Base-by-base conservation (phyloP, 768 basidiomycete genomes). In the Russula ochroleuca region DNA sequence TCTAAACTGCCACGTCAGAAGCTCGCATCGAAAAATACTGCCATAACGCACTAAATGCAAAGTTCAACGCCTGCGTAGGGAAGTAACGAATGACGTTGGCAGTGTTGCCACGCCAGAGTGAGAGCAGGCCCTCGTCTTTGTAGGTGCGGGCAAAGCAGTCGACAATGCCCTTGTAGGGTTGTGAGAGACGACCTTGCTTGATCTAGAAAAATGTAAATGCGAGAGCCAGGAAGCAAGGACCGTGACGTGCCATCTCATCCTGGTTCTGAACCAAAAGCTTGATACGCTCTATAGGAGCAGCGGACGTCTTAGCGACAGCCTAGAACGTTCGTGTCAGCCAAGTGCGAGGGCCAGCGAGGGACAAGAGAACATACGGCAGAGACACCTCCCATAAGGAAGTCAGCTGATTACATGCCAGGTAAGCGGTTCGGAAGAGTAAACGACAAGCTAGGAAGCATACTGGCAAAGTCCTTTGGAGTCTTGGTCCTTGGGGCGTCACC, bases 11-110 rank as follows among this genome's bases (percentile, higher is more conserved):
- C 63, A 67, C 60, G 67, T 69, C n/a, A 73, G 71, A 61, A 57
- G 2, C 5, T 6, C 14, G 19, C 58, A 2, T 40, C 21, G 14
- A 52, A 7, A 35, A 17, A 45, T n/a, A 40, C 0, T 50, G 1
- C 25, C 63, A 54, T 70, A 47, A 85, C 94, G 71, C 71, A 97
- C 92, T 98, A 90, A 98, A 98, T 76, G 96, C 96, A 73, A 99
- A 98, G 91, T 99, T 99, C 72, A 98, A 80, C 45, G 97, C 97
- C 78, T 99, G 96, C 62, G 97, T 99, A 57, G 97, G 97, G 94
- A 99, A 99, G 90, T 99, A 99, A 76, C 97, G 95, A 81, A 99
- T 97, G 80, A 99, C 97, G 81, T 99, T 99, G 85, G 97, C 96
- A 63, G 96, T 98, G 87, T 99, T 99, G 78, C 97, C 97, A 81